These are phyloP conservation scores for Brassica juncea DNA, from an alignment of 345 rosid genomes.

Conservation along the genomic window DNA sequence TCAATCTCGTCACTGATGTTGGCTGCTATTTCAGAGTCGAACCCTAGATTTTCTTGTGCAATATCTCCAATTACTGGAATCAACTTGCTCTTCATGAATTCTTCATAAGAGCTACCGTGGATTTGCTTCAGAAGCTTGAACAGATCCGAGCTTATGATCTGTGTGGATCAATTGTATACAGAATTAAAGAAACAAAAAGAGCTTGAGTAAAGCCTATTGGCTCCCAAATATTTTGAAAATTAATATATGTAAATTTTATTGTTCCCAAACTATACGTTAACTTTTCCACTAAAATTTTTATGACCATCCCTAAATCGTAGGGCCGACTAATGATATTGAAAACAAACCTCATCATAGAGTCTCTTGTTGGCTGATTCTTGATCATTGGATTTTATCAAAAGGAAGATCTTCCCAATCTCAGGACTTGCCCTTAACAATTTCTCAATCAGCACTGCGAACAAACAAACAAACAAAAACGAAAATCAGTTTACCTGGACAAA, in stretches of 20 bases:
- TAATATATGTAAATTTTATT: too few species aligned
- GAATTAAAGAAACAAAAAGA: not conserved
- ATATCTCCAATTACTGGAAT: constrained; percentile 44
- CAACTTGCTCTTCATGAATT: constrained; percentile 38
- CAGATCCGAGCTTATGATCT: constrained; percentile 42
- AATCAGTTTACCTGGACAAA: not conserved
- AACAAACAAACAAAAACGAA: not conserved
- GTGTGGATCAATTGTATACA: not conserved
- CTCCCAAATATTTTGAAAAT: too few species aligned
- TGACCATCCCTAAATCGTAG: too few species aligned
- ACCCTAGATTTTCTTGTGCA: constrained; percentile 25
- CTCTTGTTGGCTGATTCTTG: constrained; percentile 31
- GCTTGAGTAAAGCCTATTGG: not conserved
- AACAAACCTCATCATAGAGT: constrained; percentile 26
- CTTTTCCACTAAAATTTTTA: too few species aligned
- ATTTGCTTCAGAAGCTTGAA: constrained; percentile 31
- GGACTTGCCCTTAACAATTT: constrained; percentile 42
- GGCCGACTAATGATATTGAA: not conserved
- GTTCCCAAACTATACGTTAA: too few species aligned
- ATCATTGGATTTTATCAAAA: constrained; percentile 38
- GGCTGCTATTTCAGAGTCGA: not conserved
- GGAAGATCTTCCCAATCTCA: constrained; percentile 35
- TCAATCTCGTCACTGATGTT: constrained; percentile 55
- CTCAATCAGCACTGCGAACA: constrained; percentile 28
- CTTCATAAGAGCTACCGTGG: constrained; percentile 38